Percentiles rank a stretch among this genome's conserved stretches.
These are phyloP conservation scores for Diaporthe vexans DNA, from an alignment of 2,329 filamentous ascomycete species.

Conservation along the genomic window DNA sequence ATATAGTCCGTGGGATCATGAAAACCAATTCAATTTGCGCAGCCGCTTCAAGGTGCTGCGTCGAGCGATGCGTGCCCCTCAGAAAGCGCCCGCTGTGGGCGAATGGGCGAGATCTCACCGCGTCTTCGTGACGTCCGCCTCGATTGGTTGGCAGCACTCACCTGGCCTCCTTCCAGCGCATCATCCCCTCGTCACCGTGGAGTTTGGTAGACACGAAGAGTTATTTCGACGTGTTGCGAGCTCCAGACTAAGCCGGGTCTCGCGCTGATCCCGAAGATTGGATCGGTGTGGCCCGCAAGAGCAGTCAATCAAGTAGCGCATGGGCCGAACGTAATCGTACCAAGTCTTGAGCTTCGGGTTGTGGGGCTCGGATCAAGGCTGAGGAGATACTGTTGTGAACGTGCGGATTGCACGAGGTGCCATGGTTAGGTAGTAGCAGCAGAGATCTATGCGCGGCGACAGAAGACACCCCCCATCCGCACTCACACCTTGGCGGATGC, in stretches of 20 bases:
- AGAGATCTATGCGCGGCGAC: not conserved
- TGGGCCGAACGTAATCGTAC: not conserved
- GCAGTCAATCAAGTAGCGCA: conserved; percentile 13
- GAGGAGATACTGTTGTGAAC: not conserved
- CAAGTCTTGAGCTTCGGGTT: conserved; percentile 7
- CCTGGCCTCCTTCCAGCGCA: not conserved
- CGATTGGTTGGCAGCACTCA: not conserved
- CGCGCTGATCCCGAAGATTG: conserved; percentile 4
- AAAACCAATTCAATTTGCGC: not conserved
- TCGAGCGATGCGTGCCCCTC: not conserved
- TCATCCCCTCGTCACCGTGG: conserved; percentile 27
- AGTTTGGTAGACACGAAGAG: not conserved
- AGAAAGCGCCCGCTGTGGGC: not conserved
- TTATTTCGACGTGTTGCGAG: conserved; percentile 8
- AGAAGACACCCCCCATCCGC: not conserved
- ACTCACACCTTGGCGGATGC: not conserved
- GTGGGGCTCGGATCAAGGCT: conserved; percentile 19
- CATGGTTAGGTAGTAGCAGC: conserved; percentile 12
- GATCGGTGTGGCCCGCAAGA: conserved; percentile 1
- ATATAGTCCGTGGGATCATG: conserved; percentile 17
- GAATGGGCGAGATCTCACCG: not conserved
- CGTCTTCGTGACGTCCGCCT: not conserved
- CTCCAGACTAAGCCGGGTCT: not conserved
- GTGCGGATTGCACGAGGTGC: conserved; percentile 23
- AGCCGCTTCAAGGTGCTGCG: not conserved